Evolutionary conservation across 805 yeast genomes (phyloP), one percentile per base, ranked within the genome.

Genomic region (Kluyveromyces dobzhanskii): DNA sequence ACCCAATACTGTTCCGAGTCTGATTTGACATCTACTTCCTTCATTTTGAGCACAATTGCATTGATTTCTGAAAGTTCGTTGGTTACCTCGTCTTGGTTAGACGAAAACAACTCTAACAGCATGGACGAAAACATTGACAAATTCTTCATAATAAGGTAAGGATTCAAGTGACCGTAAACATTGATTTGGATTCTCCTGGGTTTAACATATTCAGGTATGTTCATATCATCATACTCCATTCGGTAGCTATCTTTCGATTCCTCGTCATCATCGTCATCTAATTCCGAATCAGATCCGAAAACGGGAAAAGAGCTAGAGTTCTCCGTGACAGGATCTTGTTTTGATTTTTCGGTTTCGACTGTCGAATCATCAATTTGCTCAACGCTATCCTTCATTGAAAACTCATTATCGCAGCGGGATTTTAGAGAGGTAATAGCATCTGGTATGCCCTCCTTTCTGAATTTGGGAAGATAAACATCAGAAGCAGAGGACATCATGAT

Each of bases 371-470:
- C 21, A 4, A 41, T 43, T 3, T 37, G 47, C 26, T 42, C 37
- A 12, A 39, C 50, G 13, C 45, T 49, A 17, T 46, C 47, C 3
- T 45, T 39, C 14, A 40, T 35, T 3, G 44, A 38, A 14, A 43
- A 7, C 17, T 17, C 19, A 27, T 16, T 28, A 16, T 4, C 23
- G n/a, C 26, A 23, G 5, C 30, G 37, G 3, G 28, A 17, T 3
- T 31, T 16, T 8, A 16, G 17, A 8, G 28, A 25, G 10, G 32
- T 33, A 4, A 40, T 40, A 11, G 49, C 35, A 19, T 53, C 56
- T 23, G 47, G 44, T 17, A 56, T 46, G 0, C 95, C 95, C 50
- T 85, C 94, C 40, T 83, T 70, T 48, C 74, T 80, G 44, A 85
- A 74, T 7, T 65, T 67, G 0, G 55, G 49, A 4, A 76, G 50